Conservation (phyloP, 768 basidiomycete species). For the Porphyrellus cyaneotinctus region DNA sequence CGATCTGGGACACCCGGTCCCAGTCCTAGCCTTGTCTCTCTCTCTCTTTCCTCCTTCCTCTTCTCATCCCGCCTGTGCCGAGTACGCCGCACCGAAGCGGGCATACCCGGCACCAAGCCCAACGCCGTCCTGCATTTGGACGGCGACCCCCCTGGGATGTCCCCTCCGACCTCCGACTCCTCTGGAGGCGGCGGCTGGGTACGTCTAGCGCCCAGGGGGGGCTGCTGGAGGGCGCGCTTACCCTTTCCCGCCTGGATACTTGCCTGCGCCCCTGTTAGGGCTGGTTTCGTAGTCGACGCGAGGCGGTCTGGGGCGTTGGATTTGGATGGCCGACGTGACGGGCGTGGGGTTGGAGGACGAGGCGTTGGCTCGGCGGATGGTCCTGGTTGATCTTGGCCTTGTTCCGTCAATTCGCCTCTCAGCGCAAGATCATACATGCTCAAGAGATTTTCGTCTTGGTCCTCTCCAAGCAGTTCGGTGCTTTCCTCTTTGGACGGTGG, state of each 20-base stretch:
- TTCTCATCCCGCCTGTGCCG: background rate
- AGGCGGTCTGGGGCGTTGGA: background rate
- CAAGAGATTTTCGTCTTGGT: background rate
- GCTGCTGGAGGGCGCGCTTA: background rate
- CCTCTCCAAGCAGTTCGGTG: background rate
- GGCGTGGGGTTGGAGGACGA: slow-evolving; percentile 9
- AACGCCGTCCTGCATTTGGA: background rate
- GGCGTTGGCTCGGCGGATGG: background rate
- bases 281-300: background rate
- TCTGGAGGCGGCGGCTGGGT: no score
- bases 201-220: background rate
- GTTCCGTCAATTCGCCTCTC: background rate
- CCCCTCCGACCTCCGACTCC: no score
- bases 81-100: background rate
- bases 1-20: background rate
- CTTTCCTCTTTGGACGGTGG: background rate
- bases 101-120: background rate
- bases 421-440: no score
- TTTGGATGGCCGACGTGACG: background rate
- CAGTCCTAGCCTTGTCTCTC: no score
- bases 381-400: background rate
- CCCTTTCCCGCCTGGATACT: background rate
- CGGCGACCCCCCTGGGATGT: background rate
- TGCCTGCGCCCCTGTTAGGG: background rate
- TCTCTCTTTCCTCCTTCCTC: background rate